Evolutionary conservation across 2,329 filamentous ascomycete species (phyloP).

Genomic region (Diaporthe vexans): DNA sequence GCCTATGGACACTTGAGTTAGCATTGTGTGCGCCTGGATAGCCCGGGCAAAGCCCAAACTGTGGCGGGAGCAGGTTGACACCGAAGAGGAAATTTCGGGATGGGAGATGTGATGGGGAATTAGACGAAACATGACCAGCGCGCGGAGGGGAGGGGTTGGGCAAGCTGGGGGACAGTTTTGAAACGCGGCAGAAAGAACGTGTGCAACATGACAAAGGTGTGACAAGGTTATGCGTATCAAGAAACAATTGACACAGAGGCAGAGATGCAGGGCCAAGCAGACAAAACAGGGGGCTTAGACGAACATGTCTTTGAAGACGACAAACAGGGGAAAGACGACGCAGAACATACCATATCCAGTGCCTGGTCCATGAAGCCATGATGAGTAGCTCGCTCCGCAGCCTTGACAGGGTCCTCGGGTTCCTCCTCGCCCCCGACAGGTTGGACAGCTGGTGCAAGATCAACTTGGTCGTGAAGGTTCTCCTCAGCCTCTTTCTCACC

Average conservation of each 20-base stretch:
- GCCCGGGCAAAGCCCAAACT: neutral
- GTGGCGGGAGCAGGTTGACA: neutral
- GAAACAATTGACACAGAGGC: neutral
- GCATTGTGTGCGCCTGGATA: slow-evolving; percentile 9
- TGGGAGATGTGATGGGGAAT: neutral
- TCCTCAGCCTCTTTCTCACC: slow-evolving; percentile 37
- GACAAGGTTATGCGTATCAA: slow-evolving; percentile 19
- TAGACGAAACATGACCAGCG: neutral
- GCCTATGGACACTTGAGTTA: slow-evolving; percentile 67
- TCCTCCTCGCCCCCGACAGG: slow-evolving; percentile 44
- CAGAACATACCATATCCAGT: slow-evolving; percentile 79
- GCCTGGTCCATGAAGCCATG: slow-evolving; percentile 85
- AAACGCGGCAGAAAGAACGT: slow-evolving; percentile 33
- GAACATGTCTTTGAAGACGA: neutral
- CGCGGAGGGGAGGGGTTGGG: neutral
- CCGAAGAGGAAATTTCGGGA: neutral
- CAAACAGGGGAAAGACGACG: neutral
- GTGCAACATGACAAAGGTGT: slow-evolving; percentile 34
- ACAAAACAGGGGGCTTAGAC: neutral
- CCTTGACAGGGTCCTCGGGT: slow-evolving; percentile 48
- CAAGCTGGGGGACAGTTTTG: slow-evolving; percentile 45
- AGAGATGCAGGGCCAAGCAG: neutral
- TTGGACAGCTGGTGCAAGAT: slow-evolving; percentile 29
- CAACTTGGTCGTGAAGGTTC: slow-evolving; percentile 38
- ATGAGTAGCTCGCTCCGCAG: slow-evolving; percentile 59